A percentile compares a stretch with the other conserved stretches of the same genome.
These are phyloP conservation scores for Suillus fuscotomentosus DNA, from an alignment of 768 basidiomycete genomes.

Conservation along the genomic window DNA sequence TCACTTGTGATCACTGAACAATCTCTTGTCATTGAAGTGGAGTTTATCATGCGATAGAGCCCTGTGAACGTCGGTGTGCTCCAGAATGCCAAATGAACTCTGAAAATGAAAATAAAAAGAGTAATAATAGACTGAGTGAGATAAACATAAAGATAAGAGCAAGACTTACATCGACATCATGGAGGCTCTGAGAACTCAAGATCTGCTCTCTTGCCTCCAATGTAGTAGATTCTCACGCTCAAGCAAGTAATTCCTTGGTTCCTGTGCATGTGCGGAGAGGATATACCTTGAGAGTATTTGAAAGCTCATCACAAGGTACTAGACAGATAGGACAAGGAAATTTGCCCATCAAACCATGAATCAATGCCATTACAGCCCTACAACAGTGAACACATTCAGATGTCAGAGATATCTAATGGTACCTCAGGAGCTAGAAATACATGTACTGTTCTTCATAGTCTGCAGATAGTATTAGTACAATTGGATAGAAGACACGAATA, in stretches of 20 bases:
- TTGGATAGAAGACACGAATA: conserved; percentile 13
- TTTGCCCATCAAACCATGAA: conserved; percentile 27
- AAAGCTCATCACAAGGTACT: conserved; percentile 26
- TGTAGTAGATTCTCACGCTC: not conserved
- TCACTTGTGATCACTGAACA: not conserved
- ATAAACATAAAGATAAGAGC: not conserved
- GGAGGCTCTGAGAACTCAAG: not conserved
- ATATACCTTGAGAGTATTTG: not conserved
- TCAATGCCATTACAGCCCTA: too few species aligned
- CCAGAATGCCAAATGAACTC: not conserved
- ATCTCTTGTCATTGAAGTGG: not conserved
- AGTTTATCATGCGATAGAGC: not conserved
- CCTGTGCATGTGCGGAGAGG: not conserved
- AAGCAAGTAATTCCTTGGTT: not conserved
- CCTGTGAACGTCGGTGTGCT: not conserved
- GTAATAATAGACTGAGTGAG: not conserved
- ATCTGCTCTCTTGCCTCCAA: not conserved
- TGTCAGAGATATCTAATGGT: not conserved
- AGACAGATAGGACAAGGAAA: conserved; percentile 39
- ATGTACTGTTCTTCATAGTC: conserved; percentile 29
- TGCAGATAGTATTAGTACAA: conserved; percentile 21
- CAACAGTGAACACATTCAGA: not conserved
- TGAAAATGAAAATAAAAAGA: not conserved
- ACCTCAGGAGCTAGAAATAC: conserved; percentile 24
- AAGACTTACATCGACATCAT: not conserved